phyloP scores from a whole-genome alignment of 2,329 filamentous ascomycete genomes.

The Emydomyces testavorans region DNA sequence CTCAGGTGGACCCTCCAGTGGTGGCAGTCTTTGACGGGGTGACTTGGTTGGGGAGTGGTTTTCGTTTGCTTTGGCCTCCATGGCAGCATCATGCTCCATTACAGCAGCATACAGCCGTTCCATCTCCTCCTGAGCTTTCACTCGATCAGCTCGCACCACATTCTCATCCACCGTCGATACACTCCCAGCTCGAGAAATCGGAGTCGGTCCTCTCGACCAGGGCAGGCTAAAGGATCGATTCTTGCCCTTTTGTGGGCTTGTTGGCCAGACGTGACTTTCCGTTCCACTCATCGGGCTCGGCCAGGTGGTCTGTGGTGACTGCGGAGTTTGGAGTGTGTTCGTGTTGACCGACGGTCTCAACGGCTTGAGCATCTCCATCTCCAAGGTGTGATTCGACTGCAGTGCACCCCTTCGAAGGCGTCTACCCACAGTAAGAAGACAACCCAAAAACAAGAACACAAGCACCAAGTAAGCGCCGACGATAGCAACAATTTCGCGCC shows the following conservation, averaged over 20 bases:
- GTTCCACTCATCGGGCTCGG: constrained; percentile 15
- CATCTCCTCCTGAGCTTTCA: constrained; percentile 68
- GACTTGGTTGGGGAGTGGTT: constrained; percentile 22
- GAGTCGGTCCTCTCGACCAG: constrained; percentile 30
- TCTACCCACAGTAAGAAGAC: constrained; percentile 52
- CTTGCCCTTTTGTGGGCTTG: constrained; percentile 28
- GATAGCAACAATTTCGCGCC: constrained; percentile 72
- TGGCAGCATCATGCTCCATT: constrained; percentile 65
- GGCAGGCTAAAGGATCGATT: constrained; percentile 26
- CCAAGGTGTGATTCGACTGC: constrained; percentile 41
- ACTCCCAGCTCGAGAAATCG: constrained; percentile 44
- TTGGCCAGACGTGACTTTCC: constrained; percentile 22
- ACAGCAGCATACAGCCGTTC: constrained; percentile 86
- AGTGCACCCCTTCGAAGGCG: constrained; percentile 42
- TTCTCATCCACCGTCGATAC: constrained; percentile 64
- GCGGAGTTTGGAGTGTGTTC: constrained; percentile 25
- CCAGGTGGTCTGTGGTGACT: constrained; percentile 22
- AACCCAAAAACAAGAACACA: constrained; percentile 59
- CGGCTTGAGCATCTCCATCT: constrained; percentile 48
- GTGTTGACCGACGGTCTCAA: constrained; percentile 22
- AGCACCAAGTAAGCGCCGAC: constrained; percentile 71
- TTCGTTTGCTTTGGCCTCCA: constrained; percentile 19
- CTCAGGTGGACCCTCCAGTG: constrained; percentile 22
- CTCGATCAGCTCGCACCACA: constrained; percentile 61
- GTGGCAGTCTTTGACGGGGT: constrained; percentile 20